Base-by-base conservation (phyloP, 106 monocot species). In the Apostasia shenzhenica region DNA sequence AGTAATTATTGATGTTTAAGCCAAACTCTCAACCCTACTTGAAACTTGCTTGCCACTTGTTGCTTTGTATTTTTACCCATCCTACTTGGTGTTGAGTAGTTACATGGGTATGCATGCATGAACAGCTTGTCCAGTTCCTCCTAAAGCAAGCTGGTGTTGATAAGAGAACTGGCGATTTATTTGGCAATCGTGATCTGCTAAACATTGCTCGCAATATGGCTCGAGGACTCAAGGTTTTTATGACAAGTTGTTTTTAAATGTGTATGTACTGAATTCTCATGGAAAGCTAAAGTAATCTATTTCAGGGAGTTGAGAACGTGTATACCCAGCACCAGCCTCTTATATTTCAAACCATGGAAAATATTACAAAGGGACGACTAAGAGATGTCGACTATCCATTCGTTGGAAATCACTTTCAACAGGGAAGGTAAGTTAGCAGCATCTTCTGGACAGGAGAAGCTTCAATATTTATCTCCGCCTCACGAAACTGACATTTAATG, bases 261-360 rank as follows among this genome's bases (percentile, higher is more conserved):
- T 26, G 26, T 26, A 26, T 26, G 26, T 14, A 51, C 42, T 10
- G 10, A 48, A 55, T 48, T 44, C 72, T 70, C 52, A 78, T 68
- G 38, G 63, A 26, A 26, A 26, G 26, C 26, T 26, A 26, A 26
- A 26, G 26, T 26, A 26, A 51, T 59, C 66, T 81, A 53, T 45
- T 65, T 40, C 78, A 99, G 99, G 99, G 99, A 55, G 90, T 93
- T 67, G 99, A 99, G 77, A 99, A 99, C 78, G 99, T 99, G 1
- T 99, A 99, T 68, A 99, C 99, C 44, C 92, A 99, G 57, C 99
- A 99, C 52, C 99, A 99, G 74, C 88, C 99, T 72, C 99, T 99
- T 79, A 72, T 99, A 55, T 85, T 99, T 52, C 99, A 99, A 80
- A 85, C 82, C 42, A 99, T 93, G 93, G 93, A 99, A 81, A 85